Evolutionary conservation across 164 flowering plant species (phyloP), one percentile per base, ranked within the genome.

Genomic region (Annona squamosa): DNA sequence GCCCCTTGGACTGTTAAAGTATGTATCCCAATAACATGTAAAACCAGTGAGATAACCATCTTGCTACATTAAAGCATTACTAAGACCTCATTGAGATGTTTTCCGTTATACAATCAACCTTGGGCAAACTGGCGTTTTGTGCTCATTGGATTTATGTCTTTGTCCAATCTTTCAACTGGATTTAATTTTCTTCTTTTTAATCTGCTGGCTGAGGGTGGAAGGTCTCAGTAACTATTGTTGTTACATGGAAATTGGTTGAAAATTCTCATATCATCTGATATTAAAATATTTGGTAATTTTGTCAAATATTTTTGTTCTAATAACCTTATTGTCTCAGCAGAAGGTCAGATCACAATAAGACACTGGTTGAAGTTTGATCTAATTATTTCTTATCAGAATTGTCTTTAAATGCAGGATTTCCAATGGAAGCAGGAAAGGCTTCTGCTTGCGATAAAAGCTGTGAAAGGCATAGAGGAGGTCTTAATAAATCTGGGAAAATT

Each of bases 401-500:
- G 7, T 9, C 1, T 68, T 77, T 46, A 46, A 76, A 41, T 82
- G 81, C 85, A 84, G 90, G 85, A 85, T 26, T 68, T 77, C 73
- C 79, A 77, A 76, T 62, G 67, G 73, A 84, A 80, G 78, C 83
- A 81, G 48, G 84, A 82, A 43, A 84, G 77, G 71, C 76, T 85
- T 64, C 76, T 80, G 76, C 69, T 80, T 16, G 83, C 87, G 65
- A 72, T 86, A 48, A 79, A 81, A 44, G 47, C 75, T 45, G 73
- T 87, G 79, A 80, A 75, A 64, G 74, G 71, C 42, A 84, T 86
- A 68, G 90, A 90, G 77, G 84, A 84, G 3, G 63, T 85, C 3
- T 68, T 89, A 65, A 59, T 59, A 9, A 18, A 42, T n/a, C 65
- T 82, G 44, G 47, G 66, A 5, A 79, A 80, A 68, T 68, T 2